These are phyloP conservation scores for Venturia effusa DNA, from an alignment of 2,329 filamentous ascomycete genomes.

Conservation along the genomic window DNA sequence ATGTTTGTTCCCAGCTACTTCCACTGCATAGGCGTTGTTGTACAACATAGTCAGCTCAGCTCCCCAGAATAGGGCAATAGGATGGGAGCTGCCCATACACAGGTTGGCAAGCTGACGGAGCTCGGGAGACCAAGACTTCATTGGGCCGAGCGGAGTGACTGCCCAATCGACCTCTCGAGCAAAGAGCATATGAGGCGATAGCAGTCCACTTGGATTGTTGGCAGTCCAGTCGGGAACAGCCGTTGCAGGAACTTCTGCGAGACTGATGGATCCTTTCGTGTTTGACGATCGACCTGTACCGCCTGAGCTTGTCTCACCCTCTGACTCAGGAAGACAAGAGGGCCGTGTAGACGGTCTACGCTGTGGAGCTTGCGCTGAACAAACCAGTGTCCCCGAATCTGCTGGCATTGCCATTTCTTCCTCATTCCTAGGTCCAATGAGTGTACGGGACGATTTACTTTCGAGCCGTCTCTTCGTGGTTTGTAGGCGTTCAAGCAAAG, in stretches of 20 bases:
- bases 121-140: slow-evolving; percentile 30
- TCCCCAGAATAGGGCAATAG: slow-evolving; percentile 28
- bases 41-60: slow-evolving; percentile 23
- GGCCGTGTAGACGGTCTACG: no score
- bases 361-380: background rate
- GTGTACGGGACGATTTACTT: background rate
- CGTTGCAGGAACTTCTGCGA: slow-evolving; percentile 17
- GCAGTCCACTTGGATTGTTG: slow-evolving; percentile 15
- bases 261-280: slow-evolving; percentile 17
- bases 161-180: slow-evolving; percentile 34
- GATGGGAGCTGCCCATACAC: slow-evolving; percentile 25
- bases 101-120: slow-evolving; percentile 34
- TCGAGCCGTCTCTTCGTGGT: background rate
- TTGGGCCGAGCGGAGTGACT: slow-evolving; percentile 31
- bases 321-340: slow-evolving; percentile 13
- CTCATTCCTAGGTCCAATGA: background rate
- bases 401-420: background rate
- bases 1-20: slow-evolving; percentile 24
- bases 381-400: slow-evolving; percentile 5
- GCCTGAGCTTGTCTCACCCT: slow-evolving; percentile 14
- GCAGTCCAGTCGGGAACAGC: slow-evolving; percentile 21
- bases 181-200: slow-evolving; percentile 14
- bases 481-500: background rate
- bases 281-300: slow-evolving; percentile 13
- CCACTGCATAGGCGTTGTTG: slow-evolving; percentile 24